Evolutionary conservation across 1,284 basidiomycete species (phyloP).

Genomic region (Apiotrichum gracile): DNA sequence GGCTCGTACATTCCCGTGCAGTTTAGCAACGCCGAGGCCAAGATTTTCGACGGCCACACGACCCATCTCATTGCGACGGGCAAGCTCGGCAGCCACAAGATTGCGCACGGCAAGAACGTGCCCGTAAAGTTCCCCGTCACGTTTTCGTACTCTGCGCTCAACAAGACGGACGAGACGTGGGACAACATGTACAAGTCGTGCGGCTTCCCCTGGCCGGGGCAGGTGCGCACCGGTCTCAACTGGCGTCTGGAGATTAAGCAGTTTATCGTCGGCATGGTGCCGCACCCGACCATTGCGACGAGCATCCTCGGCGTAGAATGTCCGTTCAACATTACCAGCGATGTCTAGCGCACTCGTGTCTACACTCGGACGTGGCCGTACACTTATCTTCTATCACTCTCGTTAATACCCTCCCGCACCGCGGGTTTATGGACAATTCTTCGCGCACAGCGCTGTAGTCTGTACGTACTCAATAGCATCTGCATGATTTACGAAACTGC

Average conservation of each 20-base stretch:
- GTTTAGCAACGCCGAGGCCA: slow-evolving; percentile 61
- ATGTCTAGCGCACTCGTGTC: neutral
- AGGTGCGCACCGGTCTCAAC: slow-evolving; percentile 60
- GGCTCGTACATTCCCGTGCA: slow-evolving; percentile 67
- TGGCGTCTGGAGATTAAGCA: slow-evolving; percentile 64
- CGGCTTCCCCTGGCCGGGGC: slow-evolving; percentile 56
- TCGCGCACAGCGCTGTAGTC: neutral
- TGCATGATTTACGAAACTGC: neutral
- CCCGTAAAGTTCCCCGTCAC: slow-evolving; percentile 65
- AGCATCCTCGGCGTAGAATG: slow-evolving; percentile 62
- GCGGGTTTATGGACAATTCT: neutral
- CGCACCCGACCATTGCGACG: slow-evolving; percentile 54
- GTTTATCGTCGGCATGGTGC: slow-evolving; percentile 63
- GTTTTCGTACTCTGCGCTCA: slow-evolving; percentile 73
- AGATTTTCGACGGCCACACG: slow-evolving; percentile 56
- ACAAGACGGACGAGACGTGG: slow-evolving; percentile 76
- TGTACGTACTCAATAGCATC: slow-evolving; percentile 5
- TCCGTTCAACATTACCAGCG: slow-evolving; percentile 56
- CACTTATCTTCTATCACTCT: neutral
- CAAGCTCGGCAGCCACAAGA: slow-evolving; percentile 53
- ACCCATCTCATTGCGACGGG: slow-evolving; percentile 61
- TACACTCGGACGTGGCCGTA: neutral
- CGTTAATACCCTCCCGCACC: neutral
- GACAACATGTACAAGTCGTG: slow-evolving; percentile 72
- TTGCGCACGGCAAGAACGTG: slow-evolving; percentile 61